Base-by-base conservation (phyloP, 306 rosid genomes). In the Dalbergia oliveri region DNA sequence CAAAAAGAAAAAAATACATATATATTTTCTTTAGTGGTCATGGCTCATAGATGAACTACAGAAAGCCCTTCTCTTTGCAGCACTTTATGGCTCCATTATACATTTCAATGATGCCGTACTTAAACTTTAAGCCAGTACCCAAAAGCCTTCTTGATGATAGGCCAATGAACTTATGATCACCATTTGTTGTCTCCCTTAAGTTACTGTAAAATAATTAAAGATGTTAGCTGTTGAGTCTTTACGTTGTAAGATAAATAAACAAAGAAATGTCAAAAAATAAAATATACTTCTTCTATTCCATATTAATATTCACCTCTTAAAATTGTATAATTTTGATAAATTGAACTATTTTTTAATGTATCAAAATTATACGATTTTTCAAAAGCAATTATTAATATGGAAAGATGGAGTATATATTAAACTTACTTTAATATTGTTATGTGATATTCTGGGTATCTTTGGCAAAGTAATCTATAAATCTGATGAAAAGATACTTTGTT, bases 21-120 rank as follows among this genome's bases (percentile, higher is more conserved):
- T 19, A 51, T 0, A 31, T 51, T 15, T 31, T 13, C 33, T 71
- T 63, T 37, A 45, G 41, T 37, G 43, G 11, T 21, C 10, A 18
- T 68, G 39, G 44, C 50, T 45, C 12, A 10, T 19, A 53, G 26
- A 31, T 16, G 66, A 51, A 9, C 57, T 66, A 60, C 9, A 86
- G 85, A 31, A 77, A 59, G 35, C 90, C 86, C 86, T 85, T 89
- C 19, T 83, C 88, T 83, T 81, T 89, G 80, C 87, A 87, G 49
- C 82, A 61, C 33, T 72, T 69, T 57, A 89, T 69, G 23, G 93
- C 88, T 8, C 74, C 89, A 75, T 83, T 85, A 58, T 80, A 79
- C 77, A 87, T 89, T 41, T 85, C 93, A 11, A 59, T 79, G 16
- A 83, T 43, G 5, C 80, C 73, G 34, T 72, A 76, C 84, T 75